Evolutionary conservation across 768 basidiomycete genomes (phyloP).

Genomic region (Suillus lakei): DNA sequence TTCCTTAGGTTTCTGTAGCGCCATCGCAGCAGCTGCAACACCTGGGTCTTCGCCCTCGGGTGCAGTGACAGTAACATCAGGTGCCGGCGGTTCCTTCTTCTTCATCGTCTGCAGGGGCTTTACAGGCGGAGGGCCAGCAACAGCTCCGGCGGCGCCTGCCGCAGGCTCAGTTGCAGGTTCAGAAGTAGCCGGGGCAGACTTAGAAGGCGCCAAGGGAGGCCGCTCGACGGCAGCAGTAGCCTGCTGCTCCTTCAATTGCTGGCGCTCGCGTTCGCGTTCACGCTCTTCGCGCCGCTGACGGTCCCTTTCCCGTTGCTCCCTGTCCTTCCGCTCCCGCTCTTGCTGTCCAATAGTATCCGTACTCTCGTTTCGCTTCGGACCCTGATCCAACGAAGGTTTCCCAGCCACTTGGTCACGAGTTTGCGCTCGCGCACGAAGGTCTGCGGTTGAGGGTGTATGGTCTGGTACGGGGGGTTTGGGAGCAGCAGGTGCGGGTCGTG

Average conservation of each 20-base stretch:
- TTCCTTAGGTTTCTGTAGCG: constrained; percentile 55
- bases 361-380: constrained; percentile 58
- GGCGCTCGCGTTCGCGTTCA: constrained; percentile 34
- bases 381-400: constrained; percentile 37
- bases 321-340: constrained; percentile 37
- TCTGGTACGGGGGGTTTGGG: constrained; percentile 48
- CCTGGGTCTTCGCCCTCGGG: constrained; percentile 48
- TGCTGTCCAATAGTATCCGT: constrained; percentile 39
- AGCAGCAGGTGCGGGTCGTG: constrained; percentile 57
- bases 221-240: constrained; percentile 40
- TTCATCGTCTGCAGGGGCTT: constrained; percentile 79
- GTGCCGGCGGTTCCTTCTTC: constrained; percentile 49
- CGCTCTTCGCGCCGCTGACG: constrained; percentile 40
- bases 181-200: constrained; percentile 47
- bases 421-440: constrained; percentile 68
- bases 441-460: constrained; percentile 64
- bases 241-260: constrained; percentile 22
- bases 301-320: constrained; percentile 44
- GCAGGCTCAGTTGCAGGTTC: constrained; percentile 50
- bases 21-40: constrained; percentile 72
- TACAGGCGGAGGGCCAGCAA: constrained; percentile 61
- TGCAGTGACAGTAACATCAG: constrained; percentile 57
- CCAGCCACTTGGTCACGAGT: constrained; percentile 42
- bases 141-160: constrained; percentile 52
- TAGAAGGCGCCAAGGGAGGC: constrained; percentile 49